These are phyloP conservation scores for Torulaspora microellipsoides DNA, from an alignment of 805 yeast species.

Conservation along the genomic window DNA sequence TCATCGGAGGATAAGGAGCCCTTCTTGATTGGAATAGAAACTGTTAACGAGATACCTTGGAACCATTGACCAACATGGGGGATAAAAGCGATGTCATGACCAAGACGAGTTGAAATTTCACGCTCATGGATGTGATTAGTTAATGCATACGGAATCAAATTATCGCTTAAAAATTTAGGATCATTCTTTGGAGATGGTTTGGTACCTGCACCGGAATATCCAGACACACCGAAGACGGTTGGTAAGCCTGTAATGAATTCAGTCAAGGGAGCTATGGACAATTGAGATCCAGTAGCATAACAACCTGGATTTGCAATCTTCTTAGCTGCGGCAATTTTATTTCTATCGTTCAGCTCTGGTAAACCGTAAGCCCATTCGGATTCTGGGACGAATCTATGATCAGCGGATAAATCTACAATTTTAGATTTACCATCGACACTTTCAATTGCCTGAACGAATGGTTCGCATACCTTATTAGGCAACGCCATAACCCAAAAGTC, in stretches of 20 bases:
- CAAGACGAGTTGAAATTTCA: constrained; percentile 80
- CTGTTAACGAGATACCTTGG: constrained; percentile 94
- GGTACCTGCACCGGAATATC: constrained; percentile 99
- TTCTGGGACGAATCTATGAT: constrained; percentile 85
- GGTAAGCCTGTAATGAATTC: constrained; percentile 69
- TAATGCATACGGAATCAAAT: constrained; percentile 89
- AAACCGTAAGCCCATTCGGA: constrained; percentile 92
- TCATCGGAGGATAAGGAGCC: constrained; percentile 71
- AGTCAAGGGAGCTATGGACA: constrained; percentile 83
- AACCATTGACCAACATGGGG: constrained; percentile 99
- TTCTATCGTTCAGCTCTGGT: constrained; percentile 82
- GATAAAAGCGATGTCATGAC: constrained; percentile 75
- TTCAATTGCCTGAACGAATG: constrained; percentile 77
- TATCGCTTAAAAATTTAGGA: constrained; percentile 63
- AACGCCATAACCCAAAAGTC: constrained; percentile 99
- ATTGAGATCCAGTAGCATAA: constrained; percentile 97
- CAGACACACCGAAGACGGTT: constrained; percentile 89
- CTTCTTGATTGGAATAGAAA: constrained; percentile 78
- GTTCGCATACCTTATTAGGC: constrained; percentile 95
- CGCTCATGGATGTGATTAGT: constrained; percentile 97
- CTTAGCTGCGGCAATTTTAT: constrained; percentile 59
- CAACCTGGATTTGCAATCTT: constrained; percentile 97
- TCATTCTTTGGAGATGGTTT: constrained; percentile 97
- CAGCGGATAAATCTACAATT: constrained; percentile 91
- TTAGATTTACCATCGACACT: constrained; percentile 66